These are phyloP conservation scores for Nigrograna mackinnonii DNA, from an alignment of 2,329 filamentous ascomycete species.

Conservation along the genomic window DNA sequence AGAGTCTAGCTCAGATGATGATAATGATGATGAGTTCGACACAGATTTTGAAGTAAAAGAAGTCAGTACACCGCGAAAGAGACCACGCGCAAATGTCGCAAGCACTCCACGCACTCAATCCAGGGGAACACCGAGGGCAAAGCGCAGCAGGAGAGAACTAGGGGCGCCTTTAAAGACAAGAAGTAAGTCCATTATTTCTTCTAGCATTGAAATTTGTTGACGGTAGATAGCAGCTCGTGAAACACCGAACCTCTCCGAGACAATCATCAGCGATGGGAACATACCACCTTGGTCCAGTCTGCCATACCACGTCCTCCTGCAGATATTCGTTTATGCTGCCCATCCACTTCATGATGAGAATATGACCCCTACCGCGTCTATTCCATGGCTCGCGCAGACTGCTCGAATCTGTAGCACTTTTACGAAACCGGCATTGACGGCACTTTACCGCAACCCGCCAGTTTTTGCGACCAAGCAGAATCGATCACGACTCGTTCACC, in stretches of 20 bases:
- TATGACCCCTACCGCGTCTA: conserved; percentile 47
- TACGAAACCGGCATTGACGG: conserved; percentile 72
- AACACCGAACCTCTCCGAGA: conserved; percentile 7
- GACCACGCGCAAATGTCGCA: conserved; percentile 2
- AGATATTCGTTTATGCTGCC: conserved; percentile 72
- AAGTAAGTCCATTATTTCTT: too few species aligned
- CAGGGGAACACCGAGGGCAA: conserved; percentile 7
- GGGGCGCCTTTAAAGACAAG: conserved; percentile 27
- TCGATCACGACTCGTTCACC: conserved; percentile 47
- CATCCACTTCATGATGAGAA: conserved; percentile 57
- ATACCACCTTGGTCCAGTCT: conserved; percentile 54
- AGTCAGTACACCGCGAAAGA: not conserved
- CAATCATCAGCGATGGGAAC: conserved; percentile 26
- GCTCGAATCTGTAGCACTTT: conserved; percentile 66
- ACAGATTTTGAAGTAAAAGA: conserved; percentile 11
- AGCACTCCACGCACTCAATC: conserved; percentile 9
- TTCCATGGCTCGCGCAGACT: conserved; percentile 67
- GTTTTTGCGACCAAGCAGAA: conserved; percentile 58
- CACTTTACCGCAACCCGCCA: conserved; percentile 71
- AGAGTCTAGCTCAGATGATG: conserved; percentile 33
- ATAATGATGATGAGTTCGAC: conserved; percentile 30
- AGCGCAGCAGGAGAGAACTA: conserved; percentile 14
- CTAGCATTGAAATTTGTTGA: too few species aligned
- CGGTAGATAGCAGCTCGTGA: too few species aligned
- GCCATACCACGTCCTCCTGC: conserved; percentile 69